Evolutionary conservation across 2,329 filamentous ascomycete genomes (phyloP).

Genomic region (Tothia fuscella): DNA sequence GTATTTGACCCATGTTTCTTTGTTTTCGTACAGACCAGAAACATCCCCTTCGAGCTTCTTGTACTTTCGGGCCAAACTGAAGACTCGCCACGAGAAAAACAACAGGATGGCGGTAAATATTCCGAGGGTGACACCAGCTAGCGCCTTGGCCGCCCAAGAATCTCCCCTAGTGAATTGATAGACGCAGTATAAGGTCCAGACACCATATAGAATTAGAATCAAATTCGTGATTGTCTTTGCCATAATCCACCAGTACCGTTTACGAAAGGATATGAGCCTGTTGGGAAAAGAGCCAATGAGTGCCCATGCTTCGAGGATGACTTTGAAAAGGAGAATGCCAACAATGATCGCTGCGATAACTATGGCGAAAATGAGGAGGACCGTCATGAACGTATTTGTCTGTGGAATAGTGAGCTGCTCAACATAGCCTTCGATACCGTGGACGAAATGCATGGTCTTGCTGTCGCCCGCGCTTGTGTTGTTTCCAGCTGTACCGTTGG

Average conservation of each 20-base stretch:
- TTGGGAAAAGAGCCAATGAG: slow-evolving; percentile 80
- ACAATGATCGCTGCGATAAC: slow-evolving; percentile 74
- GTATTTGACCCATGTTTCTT: slow-evolving; percentile 87
- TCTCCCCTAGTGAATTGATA: slow-evolving; percentile 92
- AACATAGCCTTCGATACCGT: slow-evolving; percentile 71
- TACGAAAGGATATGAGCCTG: slow-evolving; percentile 69
- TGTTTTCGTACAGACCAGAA: slow-evolving; percentile 70
- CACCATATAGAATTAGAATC: slow-evolving; percentile 81
- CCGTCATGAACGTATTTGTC: slow-evolving; percentile 92
- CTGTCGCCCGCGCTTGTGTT: slow-evolving; percentile 20
- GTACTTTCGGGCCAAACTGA: slow-evolving; percentile 58
- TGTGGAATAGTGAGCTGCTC: slow-evolving; percentile 75
- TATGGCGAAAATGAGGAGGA: slow-evolving; percentile 79
- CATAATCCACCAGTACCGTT: slow-evolving; percentile 92
- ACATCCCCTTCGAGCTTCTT: slow-evolving; percentile 65
- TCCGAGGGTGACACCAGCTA: slow-evolving; percentile 70
- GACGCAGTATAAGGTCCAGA: slow-evolving; percentile 92
- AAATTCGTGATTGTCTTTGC: slow-evolving; percentile 80
- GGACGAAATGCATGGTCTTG: slow-evolving; percentile 46
- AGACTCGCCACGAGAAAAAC: slow-evolving; percentile 80
- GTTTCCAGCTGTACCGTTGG: slow-evolving; percentile 17
- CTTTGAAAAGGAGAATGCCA: slow-evolving; percentile 78
- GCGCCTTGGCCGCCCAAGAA: slow-evolving; percentile 79
- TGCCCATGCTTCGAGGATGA: slow-evolving; percentile 82
- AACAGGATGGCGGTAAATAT: slow-evolving; percentile 70